A percentile compares a stretch with the other conserved stretches of the same genome.
Conservation (phyloP, 2,329 filamentous ascomycete genomes). For the Atkinsonella hypoxylon region DNA sequence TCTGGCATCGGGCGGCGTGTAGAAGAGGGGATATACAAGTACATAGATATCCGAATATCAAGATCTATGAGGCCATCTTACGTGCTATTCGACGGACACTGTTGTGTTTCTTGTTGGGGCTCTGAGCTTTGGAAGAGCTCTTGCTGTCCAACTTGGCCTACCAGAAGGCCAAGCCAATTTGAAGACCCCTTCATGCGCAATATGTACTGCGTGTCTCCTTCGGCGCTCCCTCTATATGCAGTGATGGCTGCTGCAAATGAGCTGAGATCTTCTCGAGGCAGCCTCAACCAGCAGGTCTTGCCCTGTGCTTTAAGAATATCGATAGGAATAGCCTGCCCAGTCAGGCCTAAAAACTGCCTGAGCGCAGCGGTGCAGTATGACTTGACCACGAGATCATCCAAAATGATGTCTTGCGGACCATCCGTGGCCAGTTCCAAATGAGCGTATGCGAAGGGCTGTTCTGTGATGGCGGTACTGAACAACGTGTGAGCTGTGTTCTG, state of each 20-base stretch:
- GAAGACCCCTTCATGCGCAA: slow-evolving; percentile 46
- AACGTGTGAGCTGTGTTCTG: slow-evolving; percentile 35
- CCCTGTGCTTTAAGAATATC: slow-evolving; percentile 55
- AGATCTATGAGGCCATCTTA: slow-evolving; percentile 3
- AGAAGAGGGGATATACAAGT: slow-evolving; percentile 1
- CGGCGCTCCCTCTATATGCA: slow-evolving; percentile 44
- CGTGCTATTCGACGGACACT: slow-evolving; percentile 10
- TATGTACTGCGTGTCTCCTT: slow-evolving; percentile 32
- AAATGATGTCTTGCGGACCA: slow-evolving; percentile 12
- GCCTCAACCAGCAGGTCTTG: slow-evolving; percentile 48
- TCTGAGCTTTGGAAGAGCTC: slow-evolving; percentile 34
- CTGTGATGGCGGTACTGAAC: slow-evolving; percentile 37
- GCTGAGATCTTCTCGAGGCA: slow-evolving; percentile 48
- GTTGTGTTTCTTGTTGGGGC: slow-evolving; percentile 3
- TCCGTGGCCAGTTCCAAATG: slow-evolving; percentile 37
- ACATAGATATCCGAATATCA: slow-evolving; percentile 10
- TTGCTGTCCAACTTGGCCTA: slow-evolving; percentile 30
- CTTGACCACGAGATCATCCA: slow-evolving; percentile 52
- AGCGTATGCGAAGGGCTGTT: slow-evolving; percentile 43
- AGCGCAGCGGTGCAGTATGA: slow-evolving; percentile 53
- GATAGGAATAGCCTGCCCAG: slow-evolving; percentile 53
- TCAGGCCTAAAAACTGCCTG: slow-evolving; percentile 56
- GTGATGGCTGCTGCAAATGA: slow-evolving; percentile 53
- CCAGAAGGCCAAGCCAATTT: slow-evolving; percentile 51
- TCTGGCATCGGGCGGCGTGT: not conserved